A percentile compares a stretch with the other conserved stretches of the same genome.
These are phyloP conservation scores for Anaeromyces robustus DNA, from an alignment of 192 early-diverging fungal genomes.

Conservation along the genomic window DNA sequence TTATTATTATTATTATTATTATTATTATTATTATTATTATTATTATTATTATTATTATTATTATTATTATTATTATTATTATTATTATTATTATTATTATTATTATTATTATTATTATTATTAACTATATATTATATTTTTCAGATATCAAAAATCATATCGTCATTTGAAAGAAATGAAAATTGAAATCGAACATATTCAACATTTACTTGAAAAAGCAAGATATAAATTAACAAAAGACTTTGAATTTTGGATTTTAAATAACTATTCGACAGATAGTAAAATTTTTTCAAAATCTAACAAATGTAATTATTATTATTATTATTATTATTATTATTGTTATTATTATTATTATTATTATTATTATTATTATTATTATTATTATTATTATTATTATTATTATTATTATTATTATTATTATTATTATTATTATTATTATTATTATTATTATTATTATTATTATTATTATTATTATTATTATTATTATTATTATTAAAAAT, in stretches of 20 bases:
- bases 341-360: too few relatives aligned
- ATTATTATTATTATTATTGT: background rate
- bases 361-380: too few relatives aligned
- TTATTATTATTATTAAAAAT: too few relatives aligned
- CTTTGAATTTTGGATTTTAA: constrained; percentile 31
- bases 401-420: too few relatives aligned
- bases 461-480: too few relatives aligned
- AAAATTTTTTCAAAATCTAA: background rate
- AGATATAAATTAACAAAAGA: constrained; percentile 30
- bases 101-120: background rate
- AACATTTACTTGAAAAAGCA: constrained; percentile 43
- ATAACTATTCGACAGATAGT: background rate
- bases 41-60: background rate
- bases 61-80: background rate
- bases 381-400: too few relatives aligned
- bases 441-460: too few relatives aligned
- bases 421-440: too few relatives aligned
- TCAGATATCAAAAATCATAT: constrained; percentile 32
- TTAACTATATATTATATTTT: background rate
- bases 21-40: background rate
- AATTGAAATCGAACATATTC: constrained; percentile 46
- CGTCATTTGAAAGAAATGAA: constrained; percentile 34
- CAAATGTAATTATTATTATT: background rate
- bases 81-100: background rate
- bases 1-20: background rate